Base-by-base conservation (phyloP, 2,329 filamentous ascomycete genomes). In the Leptodontidium sp. region DNA sequence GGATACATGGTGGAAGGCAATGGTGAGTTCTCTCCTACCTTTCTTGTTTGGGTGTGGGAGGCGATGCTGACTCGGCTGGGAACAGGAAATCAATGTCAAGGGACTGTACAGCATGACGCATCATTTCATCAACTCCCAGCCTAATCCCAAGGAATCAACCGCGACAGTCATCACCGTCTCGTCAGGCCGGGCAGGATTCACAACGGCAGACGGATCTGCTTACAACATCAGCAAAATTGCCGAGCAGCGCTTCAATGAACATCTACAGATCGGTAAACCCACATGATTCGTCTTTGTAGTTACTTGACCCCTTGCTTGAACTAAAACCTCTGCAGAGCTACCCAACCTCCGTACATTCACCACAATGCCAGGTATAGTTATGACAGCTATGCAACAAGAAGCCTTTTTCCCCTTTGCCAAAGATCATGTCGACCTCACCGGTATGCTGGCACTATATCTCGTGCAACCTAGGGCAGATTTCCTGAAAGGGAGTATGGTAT, bases 161-260 rank as follows among this genome's bases (percentile, higher is more conserved):
- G 73, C 72, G 3, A 84, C 80, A 1, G 77, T 84, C 66, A 77
- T 86, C 68, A 78, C 79, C 52, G 70, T 82, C 4, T 74, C 79
- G 35, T 84, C 81, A 65, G 75, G 77, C 35, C 83, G 81, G 1
- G 83, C 80, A 0, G 76, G 81, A 24, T 53, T 75, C 7, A 68
- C 78, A 7, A 63, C 50, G 0, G 76, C 76, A 0, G 79, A 79
- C 1, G 81, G 77, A 0, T 84, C 81, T 11, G 79, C 79, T 0
- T 87, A 87, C 72, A 82, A 84, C 72, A 78, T 78, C 2, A 77
- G 78, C 61, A 86, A 86, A 71, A 78, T 85, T 47, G 81, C 82
- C 0, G 69, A 83, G 1, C 75, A 80, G 59, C 80, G 83, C 5
- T 75, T 86, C 14, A 81, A 78, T 21, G 82, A 87, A 72, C 84